phyloP scores from a whole-genome alignment of 192 early-diverging fungal species.

The Linnemannia elongata region DNA sequence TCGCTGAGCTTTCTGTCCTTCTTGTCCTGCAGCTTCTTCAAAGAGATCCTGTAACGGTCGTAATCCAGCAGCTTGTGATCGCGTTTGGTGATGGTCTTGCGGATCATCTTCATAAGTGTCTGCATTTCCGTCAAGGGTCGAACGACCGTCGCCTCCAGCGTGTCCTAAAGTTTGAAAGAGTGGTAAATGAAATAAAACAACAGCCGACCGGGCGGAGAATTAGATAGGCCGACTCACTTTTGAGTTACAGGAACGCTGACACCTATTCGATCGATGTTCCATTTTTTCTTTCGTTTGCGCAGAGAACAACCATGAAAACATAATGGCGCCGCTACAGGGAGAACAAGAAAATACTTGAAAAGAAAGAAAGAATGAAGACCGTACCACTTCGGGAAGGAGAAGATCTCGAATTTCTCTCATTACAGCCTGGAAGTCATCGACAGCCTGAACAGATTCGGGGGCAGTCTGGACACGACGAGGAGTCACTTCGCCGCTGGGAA shows the following conservation, averaged over 20 bases:
- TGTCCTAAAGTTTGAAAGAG: slow-evolving; percentile 55
- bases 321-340: background rate
- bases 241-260: background rate
- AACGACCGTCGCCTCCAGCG: slow-evolving; percentile 83
- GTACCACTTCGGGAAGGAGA: slow-evolving; percentile 57
- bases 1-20: slow-evolving; percentile 71
- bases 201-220: slow-evolving; percentile 6
- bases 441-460: slow-evolving; percentile 50
- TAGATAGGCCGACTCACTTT: background rate
- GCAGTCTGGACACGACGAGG: slow-evolving; percentile 54
- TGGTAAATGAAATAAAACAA: slow-evolving; percentile 8
- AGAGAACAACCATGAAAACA: background rate
- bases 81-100: slow-evolving; percentile 90
- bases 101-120: slow-evolving; percentile 80
- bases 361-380: background rate
- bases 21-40: slow-evolving; percentile 84
- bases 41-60: slow-evolving; percentile 80
- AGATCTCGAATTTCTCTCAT: slow-evolving; percentile 56
- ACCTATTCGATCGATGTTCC: background rate
- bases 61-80: slow-evolving; percentile 94
- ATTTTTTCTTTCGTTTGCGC: background rate
- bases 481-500: slow-evolving; percentile 37
- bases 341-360: background rate
- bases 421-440: slow-evolving; percentile 48
- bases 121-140: slow-evolving; percentile 82